Evolutionary conservation across 225 moss, liverwort and hornwort genomes (phyloP).

Genomic region (Straminergon stramineum): DNA sequence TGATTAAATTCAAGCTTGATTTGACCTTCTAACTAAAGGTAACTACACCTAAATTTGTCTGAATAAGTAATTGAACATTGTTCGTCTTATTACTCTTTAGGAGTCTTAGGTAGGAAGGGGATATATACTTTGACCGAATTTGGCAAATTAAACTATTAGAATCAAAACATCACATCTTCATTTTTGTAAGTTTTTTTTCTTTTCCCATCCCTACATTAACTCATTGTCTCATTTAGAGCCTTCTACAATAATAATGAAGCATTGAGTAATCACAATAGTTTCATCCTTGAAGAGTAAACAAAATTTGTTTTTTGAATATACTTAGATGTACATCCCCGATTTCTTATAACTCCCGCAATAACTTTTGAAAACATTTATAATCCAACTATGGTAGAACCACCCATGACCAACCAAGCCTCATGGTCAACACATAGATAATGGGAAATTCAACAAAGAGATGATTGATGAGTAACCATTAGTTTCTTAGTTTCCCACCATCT

Average conservation of each 20-base stretch:
- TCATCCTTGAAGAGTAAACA: not conserved
- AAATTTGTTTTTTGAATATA: not conserved
- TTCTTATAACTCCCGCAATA: fast-evolving
- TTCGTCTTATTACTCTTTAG: fast-evolving
- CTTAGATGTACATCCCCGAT: fast-evolving
- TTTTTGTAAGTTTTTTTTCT: not conserved
- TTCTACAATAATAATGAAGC: not conserved
- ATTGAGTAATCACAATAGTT: fast-evolving
- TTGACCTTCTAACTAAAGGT: too few relatives aligned
- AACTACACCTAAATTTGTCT: not conserved
- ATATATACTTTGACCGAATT: not conserved
- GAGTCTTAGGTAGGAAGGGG: fast-evolving
- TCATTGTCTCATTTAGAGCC: not conserved
- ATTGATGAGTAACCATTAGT: too few relatives aligned
- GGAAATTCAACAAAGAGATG: too few relatives aligned
- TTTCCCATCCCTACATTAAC: not conserved
- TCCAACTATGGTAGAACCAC: too few relatives aligned
- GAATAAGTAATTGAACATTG: not conserved
- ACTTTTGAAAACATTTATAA: not conserved
- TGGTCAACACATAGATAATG: too few relatives aligned
- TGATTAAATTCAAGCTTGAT: not conserved
- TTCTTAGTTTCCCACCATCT: too few relatives aligned
- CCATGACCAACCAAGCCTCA: too few relatives aligned
- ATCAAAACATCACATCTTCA: not conserved
- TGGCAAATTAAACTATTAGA: not conserved